Evolutionary conservation across 768 basidiomycete species (phyloP).

Genomic region (Auricularia cornea): DNA sequence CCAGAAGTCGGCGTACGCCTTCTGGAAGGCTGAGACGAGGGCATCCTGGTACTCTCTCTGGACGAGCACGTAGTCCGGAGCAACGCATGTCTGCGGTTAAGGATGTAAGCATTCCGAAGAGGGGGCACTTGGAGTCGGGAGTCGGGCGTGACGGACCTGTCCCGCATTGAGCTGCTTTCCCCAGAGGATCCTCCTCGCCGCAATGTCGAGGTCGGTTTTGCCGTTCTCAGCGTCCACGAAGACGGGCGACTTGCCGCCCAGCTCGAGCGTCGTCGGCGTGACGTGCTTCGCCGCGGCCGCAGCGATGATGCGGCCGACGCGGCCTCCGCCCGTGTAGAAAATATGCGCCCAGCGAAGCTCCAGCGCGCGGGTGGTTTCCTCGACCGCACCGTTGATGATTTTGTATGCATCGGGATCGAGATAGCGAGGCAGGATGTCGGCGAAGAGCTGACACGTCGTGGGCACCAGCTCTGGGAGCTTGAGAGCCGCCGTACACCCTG

Average conservation of each 20-base stretch:
- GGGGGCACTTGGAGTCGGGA: background rate
- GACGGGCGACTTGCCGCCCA: slow-evolving; percentile 41
- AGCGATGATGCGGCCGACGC: slow-evolving; percentile 40
- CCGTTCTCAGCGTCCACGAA: slow-evolving; percentile 15
- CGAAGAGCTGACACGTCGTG: slow-evolving; percentile 11
- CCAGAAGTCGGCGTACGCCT: slow-evolving; percentile 41
- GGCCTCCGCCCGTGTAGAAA: slow-evolving; percentile 21
- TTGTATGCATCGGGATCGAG: slow-evolving; percentile 17
- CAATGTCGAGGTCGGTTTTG: slow-evolving; percentile 11
- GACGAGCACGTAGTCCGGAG: slow-evolving; percentile 36
- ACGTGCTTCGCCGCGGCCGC: slow-evolving; percentile 45
- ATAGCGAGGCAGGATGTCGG: slow-evolving; percentile 23
- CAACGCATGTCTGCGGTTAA: slow-evolving; percentile 16
- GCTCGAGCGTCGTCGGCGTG: slow-evolving; percentile 48
- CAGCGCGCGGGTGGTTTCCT: slow-evolving; percentile 19
- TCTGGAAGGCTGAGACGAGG: slow-evolving; percentile 37
- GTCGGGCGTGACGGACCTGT: slow-evolving; percentile 16
- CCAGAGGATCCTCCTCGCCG: slow-evolving; percentile 19
- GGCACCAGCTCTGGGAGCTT: slow-evolving; percentile 24
- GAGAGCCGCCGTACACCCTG: slow-evolving; percentile 20
- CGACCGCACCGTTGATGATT: slow-evolving; percentile 18
- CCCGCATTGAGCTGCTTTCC: slow-evolving; percentile 20
- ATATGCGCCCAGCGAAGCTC: slow-evolving; percentile 34
- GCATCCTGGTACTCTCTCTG: slow-evolving; percentile 35
- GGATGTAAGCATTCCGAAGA: background rate